Evolutionary conservation across 768 basidiomycete genomes (phyloP).

Genomic region (Mycena venus): DNA sequence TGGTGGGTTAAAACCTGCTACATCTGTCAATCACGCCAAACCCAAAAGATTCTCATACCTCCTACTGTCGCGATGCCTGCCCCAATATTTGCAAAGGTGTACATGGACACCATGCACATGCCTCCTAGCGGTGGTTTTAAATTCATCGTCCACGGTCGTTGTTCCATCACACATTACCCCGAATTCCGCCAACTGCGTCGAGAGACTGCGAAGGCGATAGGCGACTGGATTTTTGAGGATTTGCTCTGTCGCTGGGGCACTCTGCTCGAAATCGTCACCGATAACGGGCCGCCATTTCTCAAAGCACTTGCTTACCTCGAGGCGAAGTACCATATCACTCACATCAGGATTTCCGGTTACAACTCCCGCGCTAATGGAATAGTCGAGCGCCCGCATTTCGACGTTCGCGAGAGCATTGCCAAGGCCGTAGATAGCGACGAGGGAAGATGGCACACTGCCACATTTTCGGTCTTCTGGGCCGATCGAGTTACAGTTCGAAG

Average conservation of each 20-base stretch:
- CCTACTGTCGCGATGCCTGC: slow-evolving; percentile 18
- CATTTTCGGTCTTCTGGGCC: slow-evolving; percentile 37
- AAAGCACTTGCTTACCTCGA: too few species aligned
- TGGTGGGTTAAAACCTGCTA: slow-evolving; percentile 21
- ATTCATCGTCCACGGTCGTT: slow-evolving; percentile 15
- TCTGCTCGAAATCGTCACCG: too few species aligned
- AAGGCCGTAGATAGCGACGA: not conserved
- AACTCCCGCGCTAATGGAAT: too few species aligned
- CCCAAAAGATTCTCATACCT: slow-evolving; percentile 30
- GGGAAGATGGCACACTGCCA: not conserved
- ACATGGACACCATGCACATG: slow-evolving; percentile 32
- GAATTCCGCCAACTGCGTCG: not conserved
- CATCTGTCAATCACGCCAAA: slow-evolving; percentile 40
- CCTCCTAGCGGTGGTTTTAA: slow-evolving; percentile 30
- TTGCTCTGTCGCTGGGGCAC: slow-evolving; percentile 33
- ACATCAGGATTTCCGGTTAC: too few species aligned
- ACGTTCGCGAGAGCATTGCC: not conserved
- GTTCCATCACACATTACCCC: slow-evolving; percentile 1
- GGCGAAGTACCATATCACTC: slow-evolving; percentile 16
- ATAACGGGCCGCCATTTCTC: too few species aligned
- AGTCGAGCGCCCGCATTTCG: too few species aligned
- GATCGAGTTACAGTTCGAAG: slow-evolving; percentile 31
- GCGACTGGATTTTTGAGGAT: slow-evolving; percentile 35
- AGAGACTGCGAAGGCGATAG: slow-evolving; percentile 22
- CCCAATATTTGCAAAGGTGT: slow-evolving; percentile 2